A percentile compares a stretch with the other conserved stretches of the same genome.
These are phyloP conservation scores for Moricandia moricandioides DNA, from an alignment of 345 rosid genomes.

Conservation along the genomic window DNA sequence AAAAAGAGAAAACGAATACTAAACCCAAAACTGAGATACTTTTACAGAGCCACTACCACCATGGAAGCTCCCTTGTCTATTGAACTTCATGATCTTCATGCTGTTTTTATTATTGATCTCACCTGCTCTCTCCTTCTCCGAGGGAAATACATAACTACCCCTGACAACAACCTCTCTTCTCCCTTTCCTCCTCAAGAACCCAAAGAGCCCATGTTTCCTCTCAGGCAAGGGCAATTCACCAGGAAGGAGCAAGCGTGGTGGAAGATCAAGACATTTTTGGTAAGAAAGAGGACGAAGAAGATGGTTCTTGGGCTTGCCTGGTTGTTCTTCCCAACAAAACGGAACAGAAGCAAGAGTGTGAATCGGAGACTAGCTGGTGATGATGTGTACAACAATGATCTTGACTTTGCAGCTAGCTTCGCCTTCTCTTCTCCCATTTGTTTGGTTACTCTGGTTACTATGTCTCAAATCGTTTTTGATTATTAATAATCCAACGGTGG, in stretches of 20 bases:
- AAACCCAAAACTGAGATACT: constrained; percentile 71
- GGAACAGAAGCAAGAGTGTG: constrained; percentile 67
- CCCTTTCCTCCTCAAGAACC: constrained; percentile 46
- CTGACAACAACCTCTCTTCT: constrained; percentile 47
- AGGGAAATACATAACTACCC: constrained; percentile 54
- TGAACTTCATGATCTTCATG: constrained; percentile 39
- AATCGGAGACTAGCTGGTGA: constrained; percentile 63
- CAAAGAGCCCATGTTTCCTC: constrained; percentile 39
- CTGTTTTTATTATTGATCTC: constrained; percentile 28
- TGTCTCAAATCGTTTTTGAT: neutral
- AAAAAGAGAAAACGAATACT: constrained; percentile 15
- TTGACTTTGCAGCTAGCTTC: constrained; percentile 40
- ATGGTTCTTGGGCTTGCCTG: constrained; percentile 68
- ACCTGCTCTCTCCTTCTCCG: constrained; percentile 41
- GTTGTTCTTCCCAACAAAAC: constrained; percentile 84
- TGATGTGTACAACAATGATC: constrained; percentile 22
- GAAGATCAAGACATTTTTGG: constrained; percentile 53
- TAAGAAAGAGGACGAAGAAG: constrained; percentile 30
- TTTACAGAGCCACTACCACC: constrained; percentile 31
- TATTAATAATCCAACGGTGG: constrained; percentile 28
- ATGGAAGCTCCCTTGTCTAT: constrained; percentile 46
- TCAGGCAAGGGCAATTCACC: constrained; percentile 51
- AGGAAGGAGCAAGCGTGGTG: constrained; percentile 54
- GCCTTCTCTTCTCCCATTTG: constrained; percentile 40
- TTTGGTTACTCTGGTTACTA: neutral